Base-by-base conservation (phyloP, 495 filamentous ascomycete genomes). In the Tuber aestivum region DNA sequence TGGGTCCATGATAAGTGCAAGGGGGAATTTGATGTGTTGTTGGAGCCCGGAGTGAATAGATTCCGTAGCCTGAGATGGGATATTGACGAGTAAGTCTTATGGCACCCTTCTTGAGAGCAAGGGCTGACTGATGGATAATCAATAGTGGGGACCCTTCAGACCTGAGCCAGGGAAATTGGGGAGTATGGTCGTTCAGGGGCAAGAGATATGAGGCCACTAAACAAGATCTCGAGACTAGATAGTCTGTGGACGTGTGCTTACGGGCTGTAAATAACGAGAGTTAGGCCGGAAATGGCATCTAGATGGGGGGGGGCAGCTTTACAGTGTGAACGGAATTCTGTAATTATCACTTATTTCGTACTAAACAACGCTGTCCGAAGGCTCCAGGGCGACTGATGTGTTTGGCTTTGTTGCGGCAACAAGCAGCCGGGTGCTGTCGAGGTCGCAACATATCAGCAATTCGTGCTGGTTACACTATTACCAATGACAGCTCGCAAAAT, bases 1-100 rank as follows among this genome's bases (percentile, higher is more conserved):
- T 97, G 93, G 92, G 92, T 98, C 38, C 86, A 90, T 82, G 90
- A 95, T 80, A 92, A 91, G 81, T 92, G 92, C 78, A 88, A 87
- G 3, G 93, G 93, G 4, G 95, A 99, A 83, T 93, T 97, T 81
- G 95, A 99, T 84, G 86, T 98, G 40, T 85, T 99, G 71, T 86
- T 99, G 83, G 89, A 96, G 84, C 95, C 95, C 0, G 94, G 93
- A 21, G 94, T 97, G 87, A 99, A 99, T 79, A 89, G 86, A 16
- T 99, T 99, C 85, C 89, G 94, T 82, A 99, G 95, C 87, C 84
- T 97, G 84, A 87, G 95, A 77, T 98, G 96, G 96, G 95, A 99
- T 87, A 82, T 98, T 79, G 97, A 97, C 83, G 95, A 99, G 84
- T 81, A 73, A 61, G 79, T 78, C 69, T 70, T 35, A 42, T 27